These are phyloP conservation scores for Vaccinium myrtillus DNA, from an alignment of 148 eudicot species.

Conservation along the genomic window DNA sequence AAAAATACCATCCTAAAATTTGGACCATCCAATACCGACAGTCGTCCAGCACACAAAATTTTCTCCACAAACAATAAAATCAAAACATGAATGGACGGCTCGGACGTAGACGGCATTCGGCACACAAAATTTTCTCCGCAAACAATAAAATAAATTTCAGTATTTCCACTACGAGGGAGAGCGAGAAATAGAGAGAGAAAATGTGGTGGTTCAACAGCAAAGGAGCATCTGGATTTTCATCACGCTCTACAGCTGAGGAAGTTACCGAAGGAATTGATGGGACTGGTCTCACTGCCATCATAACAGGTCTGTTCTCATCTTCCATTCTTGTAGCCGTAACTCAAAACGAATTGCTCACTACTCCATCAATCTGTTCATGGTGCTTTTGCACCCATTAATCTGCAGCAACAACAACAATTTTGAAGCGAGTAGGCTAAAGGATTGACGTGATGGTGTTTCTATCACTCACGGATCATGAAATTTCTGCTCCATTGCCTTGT, in stretches of 20 bases:
- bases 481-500: too few species aligned
- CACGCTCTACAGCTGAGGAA: constrained; percentile 56
- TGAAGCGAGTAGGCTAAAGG: neutral
- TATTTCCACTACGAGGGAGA: too few species aligned
- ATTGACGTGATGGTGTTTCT: neutral
- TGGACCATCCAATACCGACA: too few species aligned
- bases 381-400: neutral
- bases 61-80: too few species aligned
- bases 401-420: neutral
- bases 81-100: too few species aligned
- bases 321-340: neutral
- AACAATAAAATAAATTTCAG: too few species aligned
- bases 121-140: too few species aligned
- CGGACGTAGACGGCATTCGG: too few species aligned
- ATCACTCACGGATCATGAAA: too few species aligned
- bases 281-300: constrained; percentile 63
- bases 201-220: constrained; percentile 51
- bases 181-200: neutral
- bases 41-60: too few species aligned
- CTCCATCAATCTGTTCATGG: neutral
- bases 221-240: constrained; percentile 57
- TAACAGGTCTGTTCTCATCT: constrained; percentile 42
- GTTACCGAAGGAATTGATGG: constrained; percentile 64
- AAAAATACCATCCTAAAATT: too few species aligned
- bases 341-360: neutral